A percentile compares a stretch with the other conserved stretches of the same genome.
These are phyloP conservation scores for Starmerella khaoyaiensis DNA, from an alignment of 805 yeast genomes.

Conservation along the genomic window DNA sequence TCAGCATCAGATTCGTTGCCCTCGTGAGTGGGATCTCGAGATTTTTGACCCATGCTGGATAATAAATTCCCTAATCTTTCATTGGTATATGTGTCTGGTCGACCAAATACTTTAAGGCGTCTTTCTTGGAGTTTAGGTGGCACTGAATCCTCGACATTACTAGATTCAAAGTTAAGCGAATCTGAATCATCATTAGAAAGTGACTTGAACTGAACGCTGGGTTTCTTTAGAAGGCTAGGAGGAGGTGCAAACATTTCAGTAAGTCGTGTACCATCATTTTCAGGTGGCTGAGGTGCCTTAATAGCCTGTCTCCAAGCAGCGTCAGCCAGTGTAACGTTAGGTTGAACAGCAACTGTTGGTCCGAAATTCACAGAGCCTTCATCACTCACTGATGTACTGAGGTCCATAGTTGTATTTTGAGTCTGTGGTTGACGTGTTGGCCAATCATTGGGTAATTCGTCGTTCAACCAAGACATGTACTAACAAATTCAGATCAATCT, in stretches of 20 bases:
- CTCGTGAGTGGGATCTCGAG: not conserved
- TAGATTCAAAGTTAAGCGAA: too few relatives aligned
- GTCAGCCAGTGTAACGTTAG: not conserved
- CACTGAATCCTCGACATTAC: too few relatives aligned
- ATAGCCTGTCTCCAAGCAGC: conserved; percentile 19
- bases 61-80: conserved; percentile 20
- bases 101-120: conserved; percentile 20
- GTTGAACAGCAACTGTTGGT: conserved; percentile 19
- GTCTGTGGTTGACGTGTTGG: conserved; percentile 7
- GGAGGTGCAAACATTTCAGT: conserved; percentile 8
- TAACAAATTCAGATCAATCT: too few relatives aligned
- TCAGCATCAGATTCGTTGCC: conserved; percentile 14
- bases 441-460: conserved; percentile 20
- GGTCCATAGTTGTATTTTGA: not conserved
- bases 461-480: conserved; percentile 18
- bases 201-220: too few relatives aligned
- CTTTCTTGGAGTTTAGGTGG: conserved; percentile 7
- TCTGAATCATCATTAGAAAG: too few relatives aligned
- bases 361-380: conserved; percentile 4
- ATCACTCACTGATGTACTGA: conserved; percentile 12
- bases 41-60: conserved; percentile 11
- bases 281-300: conserved; percentile 1
- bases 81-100: conserved; percentile 22
- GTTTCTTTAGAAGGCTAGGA: not conserved
- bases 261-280: conserved; percentile 1